phyloP scores from a whole-genome alignment of 2,329 filamentous ascomycete species.

The Cytospora paraplurivora region DNA sequence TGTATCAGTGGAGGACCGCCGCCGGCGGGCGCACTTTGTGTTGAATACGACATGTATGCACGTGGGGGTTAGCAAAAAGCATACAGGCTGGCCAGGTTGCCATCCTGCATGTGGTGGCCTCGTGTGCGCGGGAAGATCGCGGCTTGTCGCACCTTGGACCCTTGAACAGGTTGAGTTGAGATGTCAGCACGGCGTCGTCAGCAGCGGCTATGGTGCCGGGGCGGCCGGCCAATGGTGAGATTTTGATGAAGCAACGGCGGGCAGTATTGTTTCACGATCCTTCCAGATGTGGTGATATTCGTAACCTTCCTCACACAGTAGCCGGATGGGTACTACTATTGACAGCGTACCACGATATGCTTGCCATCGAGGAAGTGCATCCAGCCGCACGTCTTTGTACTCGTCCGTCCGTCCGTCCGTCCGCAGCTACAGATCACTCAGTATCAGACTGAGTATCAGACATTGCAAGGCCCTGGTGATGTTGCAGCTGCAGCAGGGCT shows the following conservation, averaged over 20 bases:
- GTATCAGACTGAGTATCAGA: too few relatives aligned
- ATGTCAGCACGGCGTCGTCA: conserved; percentile 2
- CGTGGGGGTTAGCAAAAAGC: not conserved
- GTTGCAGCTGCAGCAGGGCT: too few relatives aligned
- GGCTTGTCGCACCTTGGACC: not conserved
- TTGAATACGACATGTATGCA: not conserved
- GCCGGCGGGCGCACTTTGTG: not conserved
- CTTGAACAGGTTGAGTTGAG: not conserved
- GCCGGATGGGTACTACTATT: conserved; percentile 2
- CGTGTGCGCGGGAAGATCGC: conserved; percentile 3
- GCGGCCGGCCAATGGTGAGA: conserved; percentile 1
- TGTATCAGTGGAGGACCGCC: not conserved
- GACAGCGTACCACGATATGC: not conserved
- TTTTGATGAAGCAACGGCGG: conserved; percentile 16
- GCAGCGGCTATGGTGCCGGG: conserved; percentile 7
- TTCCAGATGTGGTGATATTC: not conserved
- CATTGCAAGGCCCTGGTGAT: too few relatives aligned
- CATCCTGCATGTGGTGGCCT: not conserved
- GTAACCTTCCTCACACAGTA: not conserved
- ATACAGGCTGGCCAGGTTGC: not conserved
- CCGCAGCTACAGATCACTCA: not conserved
- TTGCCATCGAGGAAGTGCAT: not conserved
- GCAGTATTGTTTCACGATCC: conserved; percentile 7
- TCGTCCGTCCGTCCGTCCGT: not conserved
- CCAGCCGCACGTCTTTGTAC: not conserved